Conservation (phyloP, 208 protist genomes). For the Wallacemonas sp. region DNA sequence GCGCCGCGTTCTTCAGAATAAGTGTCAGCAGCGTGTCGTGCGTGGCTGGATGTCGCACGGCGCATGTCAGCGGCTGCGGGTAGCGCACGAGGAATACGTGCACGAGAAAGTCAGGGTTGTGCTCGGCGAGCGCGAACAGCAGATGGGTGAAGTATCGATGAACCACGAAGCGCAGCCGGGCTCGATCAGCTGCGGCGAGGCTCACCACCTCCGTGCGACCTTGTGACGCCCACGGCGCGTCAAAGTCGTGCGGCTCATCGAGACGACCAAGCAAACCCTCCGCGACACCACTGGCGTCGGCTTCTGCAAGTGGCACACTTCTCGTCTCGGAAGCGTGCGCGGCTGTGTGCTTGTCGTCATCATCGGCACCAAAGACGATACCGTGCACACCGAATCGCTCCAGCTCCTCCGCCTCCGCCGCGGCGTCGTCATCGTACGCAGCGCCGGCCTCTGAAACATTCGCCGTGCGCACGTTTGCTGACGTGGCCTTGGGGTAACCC, state of each 20-base stretch:
- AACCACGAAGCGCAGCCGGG: neutral
- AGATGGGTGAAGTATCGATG: slow-evolving; percentile 24
- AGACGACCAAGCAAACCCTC: no score
- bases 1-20: slow-evolving; percentile 20
- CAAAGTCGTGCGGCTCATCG: no score
- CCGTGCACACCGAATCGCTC: neutral
- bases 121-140: slow-evolving; percentile 43
- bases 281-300: no score
- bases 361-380: neutral
- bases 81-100: slow-evolving; percentile 20
- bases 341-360: no score
- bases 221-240: neutral
- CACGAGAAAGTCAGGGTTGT: slow-evolving; percentile 37
- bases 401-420: slow-evolving; percentile 1
- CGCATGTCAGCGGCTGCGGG: slow-evolving; percentile 17
- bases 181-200: neutral
- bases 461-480: no score
- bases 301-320: no score
- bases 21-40: slow-evolving; percentile 49
- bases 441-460: neutral
- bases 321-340: no score
- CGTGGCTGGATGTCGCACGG: slow-evolving; percentile 27
- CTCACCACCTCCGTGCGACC: neutral
- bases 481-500: no score
- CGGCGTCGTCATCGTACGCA: neutral